Percentiles rank a stretch among this genome's conserved stretches.
phyloP scores from a whole-genome alignment of 257 asterid genomes.

The Salvia rosmarinus region DNA sequence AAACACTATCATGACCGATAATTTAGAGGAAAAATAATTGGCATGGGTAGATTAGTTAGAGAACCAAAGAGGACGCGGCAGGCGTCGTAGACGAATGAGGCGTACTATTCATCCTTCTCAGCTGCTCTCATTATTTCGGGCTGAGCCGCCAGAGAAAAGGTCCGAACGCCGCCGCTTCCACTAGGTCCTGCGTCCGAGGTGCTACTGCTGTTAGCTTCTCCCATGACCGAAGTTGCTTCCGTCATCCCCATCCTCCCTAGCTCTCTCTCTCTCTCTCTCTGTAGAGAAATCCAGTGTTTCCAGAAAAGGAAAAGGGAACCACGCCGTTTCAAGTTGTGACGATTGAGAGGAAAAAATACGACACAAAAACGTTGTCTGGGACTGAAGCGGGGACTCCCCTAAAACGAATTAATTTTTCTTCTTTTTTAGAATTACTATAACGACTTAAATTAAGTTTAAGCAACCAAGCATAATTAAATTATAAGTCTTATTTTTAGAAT shows the following conservation, averaged over 20 bases:
- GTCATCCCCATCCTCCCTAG: constrained; percentile 40
- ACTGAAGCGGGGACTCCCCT: too few species aligned
- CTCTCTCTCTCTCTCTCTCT: background rate
- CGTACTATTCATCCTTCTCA: constrained; percentile 97
- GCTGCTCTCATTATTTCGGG: constrained; percentile 99
- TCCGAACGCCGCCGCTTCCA: constrained; percentile 44
- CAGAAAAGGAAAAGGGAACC: background rate
- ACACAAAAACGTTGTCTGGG: too few species aligned
- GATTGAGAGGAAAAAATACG: too few species aligned
- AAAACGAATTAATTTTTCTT: too few species aligned
- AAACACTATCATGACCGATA: background rate
- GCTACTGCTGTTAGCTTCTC: constrained; percentile 43
- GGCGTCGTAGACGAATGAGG: constrained; percentile 91
- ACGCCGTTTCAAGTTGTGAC: too few species aligned
- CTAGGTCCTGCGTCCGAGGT: constrained; percentile 50
- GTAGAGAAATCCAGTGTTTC: constrained; percentile 16
- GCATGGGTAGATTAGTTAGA: background rate
- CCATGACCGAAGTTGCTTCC: constrained; percentile 40
- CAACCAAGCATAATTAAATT: too few species aligned
- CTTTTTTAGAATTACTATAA: too few species aligned
- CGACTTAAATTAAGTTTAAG: too few species aligned
- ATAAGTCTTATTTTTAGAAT: too few species aligned
- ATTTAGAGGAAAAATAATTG: background rate
- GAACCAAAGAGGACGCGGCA: constrained; percentile 97
- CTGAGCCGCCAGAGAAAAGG: constrained; percentile 84